Evolutionary conservation across 805 yeast species (phyloP).

Genomic region (Henningerozyma blattae): DNA sequence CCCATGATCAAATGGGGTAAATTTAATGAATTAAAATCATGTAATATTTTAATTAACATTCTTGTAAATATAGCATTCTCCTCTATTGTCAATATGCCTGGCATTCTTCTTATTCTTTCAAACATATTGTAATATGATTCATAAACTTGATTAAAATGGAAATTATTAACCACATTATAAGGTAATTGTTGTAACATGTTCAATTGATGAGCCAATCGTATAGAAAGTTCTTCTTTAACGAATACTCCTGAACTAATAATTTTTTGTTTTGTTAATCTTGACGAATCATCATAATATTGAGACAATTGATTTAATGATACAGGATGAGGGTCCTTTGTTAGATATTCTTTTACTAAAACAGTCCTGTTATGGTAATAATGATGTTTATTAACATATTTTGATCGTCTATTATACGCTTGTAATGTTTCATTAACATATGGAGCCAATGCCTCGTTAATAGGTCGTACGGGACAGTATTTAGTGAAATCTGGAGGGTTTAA

Average conservation of each 20-base stretch:
- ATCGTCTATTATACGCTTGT: slow-evolving; percentile 30
- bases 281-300: slow-evolving; percentile 58
- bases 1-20: slow-evolving; percentile 91
- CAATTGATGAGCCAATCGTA: slow-evolving; percentile 70
- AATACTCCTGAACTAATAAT: slow-evolving; percentile 77
- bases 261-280: slow-evolving; percentile 60
- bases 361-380: slow-evolving; percentile 63
- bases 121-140: slow-evolving; percentile 83
- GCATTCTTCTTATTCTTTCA: slow-evolving; percentile 68
- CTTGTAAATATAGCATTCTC: slow-evolving; percentile 69
- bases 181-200: slow-evolving; percentile 74
- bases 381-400: slow-evolving; percentile 43
- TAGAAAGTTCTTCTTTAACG: slow-evolving; percentile 74
- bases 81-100: slow-evolving; percentile 51
- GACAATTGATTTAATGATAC: slow-evolving; percentile 85
- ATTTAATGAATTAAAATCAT: slow-evolving; percentile 67
- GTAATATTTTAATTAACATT: slow-evolving; percentile 47
- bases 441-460: slow-evolving; percentile 24
- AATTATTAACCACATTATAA: slow-evolving; percentile 72
- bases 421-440: slow-evolving; percentile 25
- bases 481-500: slow-evolving; percentile 22
- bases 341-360: slow-evolving; percentile 17
- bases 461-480: slow-evolving; percentile 23
- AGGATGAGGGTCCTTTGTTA: slow-evolving; percentile 63
- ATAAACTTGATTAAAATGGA: slow-evolving; percentile 77